phyloP scores from a whole-genome alignment of 1,284 basidiomycete species.

The Ceratobasidium theobromae region DNA sequence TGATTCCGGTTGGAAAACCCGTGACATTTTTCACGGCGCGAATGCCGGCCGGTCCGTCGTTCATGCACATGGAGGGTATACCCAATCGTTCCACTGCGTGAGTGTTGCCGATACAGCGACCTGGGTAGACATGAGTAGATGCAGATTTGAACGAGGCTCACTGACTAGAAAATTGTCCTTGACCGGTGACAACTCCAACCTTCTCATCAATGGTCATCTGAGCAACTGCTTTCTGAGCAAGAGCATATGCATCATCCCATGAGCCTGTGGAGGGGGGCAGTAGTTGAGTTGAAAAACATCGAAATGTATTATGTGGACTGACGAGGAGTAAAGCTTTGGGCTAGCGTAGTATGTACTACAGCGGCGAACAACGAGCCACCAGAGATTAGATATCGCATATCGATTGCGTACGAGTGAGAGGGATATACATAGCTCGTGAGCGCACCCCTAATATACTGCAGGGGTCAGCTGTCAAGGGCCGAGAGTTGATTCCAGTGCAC shows the following conservation, averaged over 20 bases:
- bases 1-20: constrained; percentile 23
- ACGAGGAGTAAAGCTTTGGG: constrained; percentile 19
- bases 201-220: constrained; percentile 34
- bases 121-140: background rate
- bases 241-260: constrained; percentile 30
- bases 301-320: background rate
- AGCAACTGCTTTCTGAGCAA: constrained; percentile 18
- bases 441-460: background rate
- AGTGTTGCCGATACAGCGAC: constrained; percentile 27
- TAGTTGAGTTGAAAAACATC: background rate
- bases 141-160: background rate
- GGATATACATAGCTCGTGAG: background rate
- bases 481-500: background rate
- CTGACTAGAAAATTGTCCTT: constrained; percentile 32
- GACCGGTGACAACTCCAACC: constrained; percentile 32
- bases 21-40: constrained; percentile 29
- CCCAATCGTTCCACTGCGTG: constrained; percentile 23
- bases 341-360: background rate
- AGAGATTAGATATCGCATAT: background rate
- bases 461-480: background rate
- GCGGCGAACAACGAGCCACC: background rate
- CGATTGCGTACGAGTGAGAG: background rate
- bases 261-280: constrained; percentile 1
- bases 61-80: constrained; percentile 27
- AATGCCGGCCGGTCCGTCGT: constrained; percentile 26